phyloP scores from a whole-genome alignment of 1,284 basidiomycete species.

The Bjerkandera adusta region DNA sequence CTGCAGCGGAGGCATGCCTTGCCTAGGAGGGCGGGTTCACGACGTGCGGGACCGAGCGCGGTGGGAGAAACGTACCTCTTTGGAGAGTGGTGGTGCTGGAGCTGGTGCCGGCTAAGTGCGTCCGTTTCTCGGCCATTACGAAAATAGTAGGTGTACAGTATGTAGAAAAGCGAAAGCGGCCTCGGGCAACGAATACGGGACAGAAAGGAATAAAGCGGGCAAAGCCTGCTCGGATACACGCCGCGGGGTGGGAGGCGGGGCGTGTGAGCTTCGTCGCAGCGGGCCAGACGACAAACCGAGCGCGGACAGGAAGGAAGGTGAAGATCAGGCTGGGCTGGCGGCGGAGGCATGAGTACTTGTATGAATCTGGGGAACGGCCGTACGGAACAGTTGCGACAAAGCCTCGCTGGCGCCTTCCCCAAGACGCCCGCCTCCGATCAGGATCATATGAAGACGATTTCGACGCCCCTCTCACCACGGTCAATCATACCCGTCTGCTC shows the following conservation, averaged over 20 bases:
- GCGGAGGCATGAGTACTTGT: conserved; percentile 18
- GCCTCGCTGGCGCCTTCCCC: conserved; percentile 8
- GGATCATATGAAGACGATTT: conserved; percentile 18
- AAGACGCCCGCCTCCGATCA: conserved; percentile 18
- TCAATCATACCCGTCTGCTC: conserved; percentile 13
- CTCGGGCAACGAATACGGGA: conserved; percentile 23
- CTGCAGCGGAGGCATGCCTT: conserved; percentile 72
- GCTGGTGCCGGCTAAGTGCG: conserved; percentile 26
- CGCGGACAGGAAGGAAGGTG: conserved; percentile 15
- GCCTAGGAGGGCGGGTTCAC: conserved; percentile 30
- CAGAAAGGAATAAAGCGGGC: conserved; percentile 20
- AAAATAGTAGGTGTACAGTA: conserved; percentile 32
- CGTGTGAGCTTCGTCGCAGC: conserved; percentile 11
- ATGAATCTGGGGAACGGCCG: conserved; percentile 18
- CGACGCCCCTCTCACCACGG: conserved; percentile 16
- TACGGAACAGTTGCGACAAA: conserved; percentile 21
- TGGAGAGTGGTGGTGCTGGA: conserved; percentile 33
- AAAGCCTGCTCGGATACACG: conserved; percentile 15
- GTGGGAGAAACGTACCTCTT: conserved; percentile 24
- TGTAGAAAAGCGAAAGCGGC: conserved; percentile 23
- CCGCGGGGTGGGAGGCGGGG: conserved; percentile 4
- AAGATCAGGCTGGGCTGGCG: conserved; percentile 17
- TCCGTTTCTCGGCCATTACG: conserved; percentile 38
- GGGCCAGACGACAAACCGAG: conserved; percentile 16
- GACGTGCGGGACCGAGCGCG: conserved; percentile 5